Evolutionary conservation across 192 early-diverging fungal genomes (phyloP).

Genomic region (Rhizophagus sp.): DNA sequence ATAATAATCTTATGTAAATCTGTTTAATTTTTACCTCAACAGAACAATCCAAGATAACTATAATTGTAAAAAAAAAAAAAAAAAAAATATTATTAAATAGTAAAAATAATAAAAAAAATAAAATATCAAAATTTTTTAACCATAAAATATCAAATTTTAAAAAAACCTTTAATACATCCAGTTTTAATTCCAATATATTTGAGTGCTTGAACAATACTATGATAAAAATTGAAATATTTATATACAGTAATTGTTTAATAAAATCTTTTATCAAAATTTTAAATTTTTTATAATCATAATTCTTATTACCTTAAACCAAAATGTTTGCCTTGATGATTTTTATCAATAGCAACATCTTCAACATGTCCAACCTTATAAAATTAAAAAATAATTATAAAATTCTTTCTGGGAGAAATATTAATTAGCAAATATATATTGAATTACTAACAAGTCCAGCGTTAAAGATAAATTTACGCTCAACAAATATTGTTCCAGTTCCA

Average conservation of each 20-base stretch:
- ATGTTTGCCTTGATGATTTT: conserved; percentile 61
- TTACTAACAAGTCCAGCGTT: conserved; percentile 64
- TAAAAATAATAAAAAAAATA: not conserved
- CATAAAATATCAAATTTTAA: not conserved
- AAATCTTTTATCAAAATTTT: too few relatives aligned
- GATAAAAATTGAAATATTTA: not conserved
- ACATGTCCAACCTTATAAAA: conserved; percentile 70
- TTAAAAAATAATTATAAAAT: too few relatives aligned
- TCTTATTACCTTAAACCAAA: conserved; percentile 43
- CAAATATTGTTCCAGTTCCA: conserved; percentile 76
- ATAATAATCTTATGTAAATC: not conserved
- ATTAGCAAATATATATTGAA: too few relatives aligned
- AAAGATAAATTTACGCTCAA: conserved; percentile 86
- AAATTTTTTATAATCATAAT: too few relatives aligned
- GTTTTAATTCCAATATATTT: conserved; percentile 77
- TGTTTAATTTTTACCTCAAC: conserved; percentile 44
- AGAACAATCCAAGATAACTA: conserved; percentile 60
- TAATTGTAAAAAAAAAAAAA: not conserved
- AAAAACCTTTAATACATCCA: conserved; percentile 78
- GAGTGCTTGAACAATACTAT: conserved; percentile 73
- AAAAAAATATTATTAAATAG: not conserved
- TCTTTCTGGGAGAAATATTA: too few relatives aligned
- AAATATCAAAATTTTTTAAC: not conserved
- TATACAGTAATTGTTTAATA: conserved; percentile 40
- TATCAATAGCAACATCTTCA: conserved; percentile 70